Conservation (phyloP, 768 basidiomycete species). For the Rubroboletus pulcherrimus region DNA sequence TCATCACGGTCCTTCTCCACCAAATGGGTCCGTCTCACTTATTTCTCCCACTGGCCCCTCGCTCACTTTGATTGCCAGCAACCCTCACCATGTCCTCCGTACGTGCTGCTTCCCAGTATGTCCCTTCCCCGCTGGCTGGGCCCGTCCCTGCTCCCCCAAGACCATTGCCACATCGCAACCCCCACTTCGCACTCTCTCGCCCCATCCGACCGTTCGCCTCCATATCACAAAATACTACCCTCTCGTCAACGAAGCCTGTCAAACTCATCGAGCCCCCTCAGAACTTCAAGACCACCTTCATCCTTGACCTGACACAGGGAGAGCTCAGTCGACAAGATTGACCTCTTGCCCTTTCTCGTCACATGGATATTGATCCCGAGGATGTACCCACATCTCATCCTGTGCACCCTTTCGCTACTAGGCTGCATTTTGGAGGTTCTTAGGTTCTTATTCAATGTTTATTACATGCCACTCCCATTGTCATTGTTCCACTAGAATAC, state of each 20-base stretch:
- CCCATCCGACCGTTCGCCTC: conserved; percentile 76
- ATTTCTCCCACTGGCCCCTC: neutral
- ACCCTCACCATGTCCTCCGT: conserved; percentile 42
- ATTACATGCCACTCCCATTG: conserved; percentile 14
- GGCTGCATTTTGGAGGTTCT: conserved; percentile 11
- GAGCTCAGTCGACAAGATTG: conserved; percentile 72
- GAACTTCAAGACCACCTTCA: conserved; percentile 64
- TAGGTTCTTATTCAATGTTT: conserved; percentile 25
- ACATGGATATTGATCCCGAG: neutral
- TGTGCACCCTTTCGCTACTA: neutral
- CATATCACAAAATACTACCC: conserved; percentile 33
- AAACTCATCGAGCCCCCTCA: conserved; percentile 81
- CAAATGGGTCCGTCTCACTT: conserved; percentile 38
- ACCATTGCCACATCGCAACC: conserved; percentile 39
- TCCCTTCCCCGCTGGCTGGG: conserved; percentile 63
- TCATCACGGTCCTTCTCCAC: conserved; percentile 27
- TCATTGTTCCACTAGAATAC: conserved; percentile 20
- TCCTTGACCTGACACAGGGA: conserved; percentile 78
- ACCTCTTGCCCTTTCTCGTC: conserved; percentile 3
- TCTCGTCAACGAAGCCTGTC: conserved; percentile 43
- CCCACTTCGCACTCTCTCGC: conserved; percentile 67
- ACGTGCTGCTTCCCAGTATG: conserved; percentile 35
- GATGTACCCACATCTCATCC: neutral
- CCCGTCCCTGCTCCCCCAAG: conserved; percentile 31
- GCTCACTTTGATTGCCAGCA: conserved; percentile 23